Base-by-base conservation (phyloP, 2,329 filamentous ascomycete genomes). In the Lecanicillium sp. region DNA sequence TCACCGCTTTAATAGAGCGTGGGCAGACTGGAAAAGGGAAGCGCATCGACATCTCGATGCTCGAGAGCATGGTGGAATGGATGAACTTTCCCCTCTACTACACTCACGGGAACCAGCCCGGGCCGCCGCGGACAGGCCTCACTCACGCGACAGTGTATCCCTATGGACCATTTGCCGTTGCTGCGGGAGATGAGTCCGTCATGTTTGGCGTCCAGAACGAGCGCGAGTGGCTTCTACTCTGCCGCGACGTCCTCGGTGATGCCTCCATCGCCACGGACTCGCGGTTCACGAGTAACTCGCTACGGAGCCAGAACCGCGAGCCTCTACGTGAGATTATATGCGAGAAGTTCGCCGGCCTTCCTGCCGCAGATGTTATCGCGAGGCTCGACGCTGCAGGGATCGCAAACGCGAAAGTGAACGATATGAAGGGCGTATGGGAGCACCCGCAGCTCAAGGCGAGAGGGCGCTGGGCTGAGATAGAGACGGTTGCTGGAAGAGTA, bases 181-280 rank as follows among this genome's bases (percentile, higher is more conserved):
- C 74, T 0, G 71, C 70, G 0, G 68, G 69, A 9, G 69, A 67
- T 0, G 67, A 67, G 0, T 67, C 70, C 0, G 75, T 79, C 12
- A 79, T 79, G 73, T 59, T 80, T 4, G 77, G 75, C 0, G 67
- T 80, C 19, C 77, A 81, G 54, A 79, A 79, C 50, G 76, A 79
- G 60, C 64, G 75, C 3, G 77, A 80, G 54, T 79, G 75, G 75
- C 60, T 54, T 1, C 73, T 62, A 5, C 68, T 80, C 11, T 77
- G 74, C 48, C 57, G 58, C 0, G 56, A 66, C 2, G 74, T 79
- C 1, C 60, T 80, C 4, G 63, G 60, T 0, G 62, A 71, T 37
- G 60, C 64, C 0, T 63, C 61, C 0, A 52, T 79, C 1, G 66
- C 68, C 0, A 62, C 61, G 1, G 73, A 79, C 46, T 51, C 62